Percentiles rank a stretch among this genome's conserved stretches.
Evolutionary conservation across 805 yeast genomes (phyloP).

Genomic region (Pichia gijzeniarum): DNA sequence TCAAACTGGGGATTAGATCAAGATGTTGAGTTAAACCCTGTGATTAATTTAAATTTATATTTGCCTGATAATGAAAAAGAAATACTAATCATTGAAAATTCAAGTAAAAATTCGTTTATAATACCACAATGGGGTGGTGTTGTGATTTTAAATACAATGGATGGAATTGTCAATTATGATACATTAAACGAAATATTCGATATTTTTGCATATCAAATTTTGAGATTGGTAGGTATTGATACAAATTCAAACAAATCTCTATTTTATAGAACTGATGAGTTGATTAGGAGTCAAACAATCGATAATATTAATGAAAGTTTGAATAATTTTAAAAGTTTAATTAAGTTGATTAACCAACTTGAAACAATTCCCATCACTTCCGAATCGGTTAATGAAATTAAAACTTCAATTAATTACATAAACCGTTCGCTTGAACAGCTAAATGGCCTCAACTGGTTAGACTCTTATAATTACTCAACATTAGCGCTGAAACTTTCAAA

Average conservation of each 20-base stretch:
- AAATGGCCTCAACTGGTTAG: constrained; percentile 27
- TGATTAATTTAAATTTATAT: constrained; percentile 63
- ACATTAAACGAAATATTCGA: constrained; percentile 41
- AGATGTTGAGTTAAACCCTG: constrained; percentile 49
- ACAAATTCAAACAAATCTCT: constrained; percentile 47
- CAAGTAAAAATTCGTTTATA: constrained; percentile 50
- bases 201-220: constrained; percentile 66
- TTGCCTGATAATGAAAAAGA: constrained; percentile 45
- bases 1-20: constrained; percentile 72
- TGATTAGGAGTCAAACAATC: constrained; percentile 52
- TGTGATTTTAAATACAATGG: constrained; percentile 35
- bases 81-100: constrained; percentile 40
- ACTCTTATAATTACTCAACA: constrained; percentile 37
- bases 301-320: constrained; percentile 56
- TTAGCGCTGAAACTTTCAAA: constrained; percentile 56
- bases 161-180: constrained; percentile 6
- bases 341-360: constrained; percentile 60
- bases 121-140: constrained; percentile 93
- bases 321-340: constrained; percentile 66
- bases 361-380: constrained; percentile 81
- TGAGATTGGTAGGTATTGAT: constrained; percentile 68
- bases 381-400: constrained; percentile 54
- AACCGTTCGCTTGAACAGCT: constrained; percentile 32
- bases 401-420: constrained; percentile 36
- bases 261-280: constrained; percentile 54